Evolutionary conservation across 176 grass and related monocot species (phyloP), one percentile per base, ranked within the genome.

Genomic region (Thinopyrum elongatum): DNA sequence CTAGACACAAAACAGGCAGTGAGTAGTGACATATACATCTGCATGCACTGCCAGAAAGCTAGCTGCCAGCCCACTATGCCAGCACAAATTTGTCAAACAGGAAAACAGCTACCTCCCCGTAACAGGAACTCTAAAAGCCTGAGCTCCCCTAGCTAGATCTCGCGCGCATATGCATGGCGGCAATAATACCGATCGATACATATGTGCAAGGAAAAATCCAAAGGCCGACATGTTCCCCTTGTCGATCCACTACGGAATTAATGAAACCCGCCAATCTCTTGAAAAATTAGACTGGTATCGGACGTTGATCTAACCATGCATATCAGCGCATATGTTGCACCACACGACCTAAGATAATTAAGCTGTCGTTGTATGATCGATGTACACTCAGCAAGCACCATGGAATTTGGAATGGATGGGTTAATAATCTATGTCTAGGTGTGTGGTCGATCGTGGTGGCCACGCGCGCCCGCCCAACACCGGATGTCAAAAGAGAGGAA

Each of bases 311-410:
- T 70, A 10, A 3, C 27, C 57, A 60, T 60, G 58, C 41, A 42
- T n/a, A n/a, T n/a, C n/a, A n/a, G n/a, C n/a, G n/a, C 16, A 19
- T 17, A 34, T 0, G 16, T 65, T 65, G 30, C 33, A 69, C 17
- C 16, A 36, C 9, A 34, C 16, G 65, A 17, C 2, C 25, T 26
- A 2, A 62, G 13, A 28, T 66, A 34, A 34, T 67, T 2, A 5
- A 5, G 65, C 8, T 22, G 35, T 71, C 1, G 21, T 14, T 36
- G 69, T 41, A 70, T 10, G 21, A 22, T 25, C 55, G 34, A 72
- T 73, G 36, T 7, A 73, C 70, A 73, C 70, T 73, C 70, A 73
- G 70, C 70, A 73, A 73, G 70, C 70, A 73, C 35, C 36, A 42
- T 23, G 22, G 55, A 22, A 3, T 22, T 9, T 0, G 55, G 19